Evolutionary conservation across 352 stramenopile species (phyloP), one percentile per base, ranked within the genome.

Genomic region (Phytophthora idaei): DNA sequence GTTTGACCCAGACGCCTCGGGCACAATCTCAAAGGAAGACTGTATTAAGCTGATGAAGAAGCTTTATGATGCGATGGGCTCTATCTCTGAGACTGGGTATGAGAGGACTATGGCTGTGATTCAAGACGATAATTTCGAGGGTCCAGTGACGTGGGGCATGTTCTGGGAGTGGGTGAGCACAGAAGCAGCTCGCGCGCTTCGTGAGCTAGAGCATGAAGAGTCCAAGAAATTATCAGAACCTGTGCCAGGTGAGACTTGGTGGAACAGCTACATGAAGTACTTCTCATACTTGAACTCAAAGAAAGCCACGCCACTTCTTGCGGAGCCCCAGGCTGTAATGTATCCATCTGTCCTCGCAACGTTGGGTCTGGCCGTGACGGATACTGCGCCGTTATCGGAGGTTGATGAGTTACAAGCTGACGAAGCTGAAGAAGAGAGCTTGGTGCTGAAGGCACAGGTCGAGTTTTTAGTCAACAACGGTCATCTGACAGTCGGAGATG

Each of bases 111-210:
- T 92, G 27, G 64, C 70, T 4, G 79, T 90, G 31, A 73, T 93
- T 31, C 61, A 85, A 65, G 76, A 84, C n/a, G 77, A 87, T 21
- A 37, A 58, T 0, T 91, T 90, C 64, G 66, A 90, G 55, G 85
- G 81, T 0, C 82, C 82, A 0, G 81, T 94, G 34, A 82, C 82
- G n/a, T 96, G 89, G 89, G 50, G 77, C 0, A 90, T 92, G 80
- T 96, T 94, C 61, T 96, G 87, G 87, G 81, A 92, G 55, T 96
- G 85, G 85, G 89, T 96, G 28, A 96, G 89, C 54, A 81, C 80
- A 0, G 85, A 94, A 69, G 89, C 89, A 5, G 83, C 87, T 41
- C 64, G 69, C 8, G 87, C 88, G 15, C 74, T 96, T 29, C 77
- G 76, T 15, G 71, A 83, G 27, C 69, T 96, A 11, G 82, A 96